Base-by-base conservation (phyloP, 495 filamentous ascomycete genomes). In the Pseudotulostoma volvatum region DNA sequence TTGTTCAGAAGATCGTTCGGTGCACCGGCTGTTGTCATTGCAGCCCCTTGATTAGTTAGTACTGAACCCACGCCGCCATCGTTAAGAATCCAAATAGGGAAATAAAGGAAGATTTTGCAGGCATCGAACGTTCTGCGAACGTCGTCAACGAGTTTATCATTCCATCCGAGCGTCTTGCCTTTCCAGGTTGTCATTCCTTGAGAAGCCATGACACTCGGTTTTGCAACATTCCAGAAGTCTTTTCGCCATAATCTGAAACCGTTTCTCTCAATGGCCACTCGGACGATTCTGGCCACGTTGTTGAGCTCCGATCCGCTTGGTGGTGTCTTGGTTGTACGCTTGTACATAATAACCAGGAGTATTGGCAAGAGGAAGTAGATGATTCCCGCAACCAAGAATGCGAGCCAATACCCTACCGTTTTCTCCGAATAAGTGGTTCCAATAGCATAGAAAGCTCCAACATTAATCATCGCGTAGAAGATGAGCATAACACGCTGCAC, bases 381-480 rank as follows among this genome's bases (percentile, higher is more conserved):
- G 41, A 71, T 64, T 4, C 50, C 52, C 0, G 54, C 37, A 4
- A 63, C 33, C 16, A 63, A 30, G 34, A 54, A 64, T 0, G 47
- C 43, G 7, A 60, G 39, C 77, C 76, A 87, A 68, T 79, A 84
- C 33, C 73, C 79, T 18, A 77, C 63, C 46, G 76, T 66, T 40
- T 64, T 49, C 54, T 84, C 80, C 60, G 79, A 68, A 48, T 75
- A 76, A 1, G 74, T 67, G 7, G 75, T 80, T 2, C 72, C 73
- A 38, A 75, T 65, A 43, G 68, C 77, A 20, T 35, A 9, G 46
- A 74, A 73, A 37, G 67, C 71, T 9, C 82, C 83, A 40, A 92
- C 45, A 61, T 93, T 87, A 65, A 87, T 81, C 45, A 76, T 75
- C 33, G 70, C 56, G 51, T 85, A 85, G 55, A 81, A 81, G 38